These are phyloP conservation scores for Kwoniella shandongensis DNA, from an alignment of 768 basidiomycete species.

Conservation along the genomic window DNA sequence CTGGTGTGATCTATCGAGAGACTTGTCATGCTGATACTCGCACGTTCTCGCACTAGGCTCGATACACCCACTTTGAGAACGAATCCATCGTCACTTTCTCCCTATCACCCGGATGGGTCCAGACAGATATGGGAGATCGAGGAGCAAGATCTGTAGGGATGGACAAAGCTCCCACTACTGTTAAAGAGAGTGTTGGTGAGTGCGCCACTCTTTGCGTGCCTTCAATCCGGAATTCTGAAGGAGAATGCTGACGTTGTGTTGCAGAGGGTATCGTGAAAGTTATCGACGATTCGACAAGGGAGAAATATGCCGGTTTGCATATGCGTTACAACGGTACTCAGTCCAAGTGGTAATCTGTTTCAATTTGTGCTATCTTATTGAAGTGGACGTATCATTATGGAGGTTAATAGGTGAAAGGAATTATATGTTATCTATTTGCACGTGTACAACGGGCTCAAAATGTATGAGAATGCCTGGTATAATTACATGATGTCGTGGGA, in stretches of 20 bases:
- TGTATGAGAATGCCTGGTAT: no score
- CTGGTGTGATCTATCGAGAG: not conserved
- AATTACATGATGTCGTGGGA: no score
- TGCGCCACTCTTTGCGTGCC: not conserved
- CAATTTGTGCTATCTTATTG: no score
- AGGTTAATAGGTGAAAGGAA: no score
- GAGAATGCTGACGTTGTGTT: no score
- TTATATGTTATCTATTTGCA: no score
- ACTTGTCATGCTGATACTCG: conserved; percentile 3
- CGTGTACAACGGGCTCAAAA: no score
- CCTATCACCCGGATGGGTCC: conserved; percentile 34
- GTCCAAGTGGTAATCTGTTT: conserved; percentile 13
- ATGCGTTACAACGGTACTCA: conserved; percentile 20
- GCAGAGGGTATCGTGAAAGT: conserved; percentile 40
- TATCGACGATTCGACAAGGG: conserved; percentile 37
- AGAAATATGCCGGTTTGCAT: conserved; percentile 35
- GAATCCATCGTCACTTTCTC: conserved; percentile 36
- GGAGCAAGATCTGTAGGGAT: conserved; percentile 22
- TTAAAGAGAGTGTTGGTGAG: conserved; percentile 37
- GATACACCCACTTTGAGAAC: conserved; percentile 42
- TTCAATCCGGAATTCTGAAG: no score
- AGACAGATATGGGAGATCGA: conserved; percentile 23
- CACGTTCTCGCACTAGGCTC: conserved; percentile 6
- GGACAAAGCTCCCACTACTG: conserved; percentile 35
- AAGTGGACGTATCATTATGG: no score